phyloP scores from a whole-genome alignment of 495 filamentous ascomycete genomes.

The Penicillium desertorum region DNA sequence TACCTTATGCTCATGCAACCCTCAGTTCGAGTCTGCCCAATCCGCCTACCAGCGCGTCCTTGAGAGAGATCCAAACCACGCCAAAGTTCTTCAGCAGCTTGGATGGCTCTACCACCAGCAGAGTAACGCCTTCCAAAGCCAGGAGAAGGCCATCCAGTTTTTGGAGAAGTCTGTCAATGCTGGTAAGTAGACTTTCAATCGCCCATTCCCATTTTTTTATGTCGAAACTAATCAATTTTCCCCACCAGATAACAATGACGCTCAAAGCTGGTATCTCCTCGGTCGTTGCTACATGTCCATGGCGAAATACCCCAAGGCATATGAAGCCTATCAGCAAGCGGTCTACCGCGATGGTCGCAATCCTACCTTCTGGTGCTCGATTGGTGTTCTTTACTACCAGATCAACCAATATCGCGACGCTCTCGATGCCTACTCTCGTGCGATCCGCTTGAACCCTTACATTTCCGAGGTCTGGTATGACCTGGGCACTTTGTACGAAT shows the following conservation, averaged over 20 bases:
- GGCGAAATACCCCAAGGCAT: constrained; percentile 98
- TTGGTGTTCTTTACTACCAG: constrained; percentile 98
- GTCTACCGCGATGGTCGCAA: constrained; percentile 98
- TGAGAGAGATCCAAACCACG: constrained; percentile 92
- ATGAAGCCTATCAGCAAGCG: constrained; percentile 98
- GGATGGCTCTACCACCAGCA: constrained; percentile 98
- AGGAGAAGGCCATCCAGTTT: constrained; percentile 96
- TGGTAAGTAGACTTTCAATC: constrained; percentile 54
- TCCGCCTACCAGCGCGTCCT: constrained; percentile 88
- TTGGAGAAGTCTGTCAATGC: constrained; percentile 95
- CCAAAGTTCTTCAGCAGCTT: constrained; percentile 96
- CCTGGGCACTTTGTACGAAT: constrained; percentile 95
- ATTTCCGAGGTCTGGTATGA: constrained; percentile 99
- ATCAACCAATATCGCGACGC: constrained; percentile 99
- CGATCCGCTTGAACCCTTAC: constrained; percentile 96
- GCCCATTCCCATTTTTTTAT: neutral
- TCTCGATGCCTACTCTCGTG: constrained; percentile 96
- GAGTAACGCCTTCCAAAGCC: constrained; percentile 81
- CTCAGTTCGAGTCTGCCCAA: constrained; percentile 89
- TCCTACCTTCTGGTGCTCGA: constrained; percentile 99
- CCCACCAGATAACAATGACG: constrained; percentile 76
- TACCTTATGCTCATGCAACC: constrained; percentile 23
- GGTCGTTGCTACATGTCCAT: constrained; percentile 99
- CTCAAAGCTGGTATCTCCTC: constrained; percentile 98
- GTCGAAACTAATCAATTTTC: constrained; percentile 5